phyloP scores from a whole-genome alignment of 768 basidiomycete genomes.

The Lenzites betulinus region DNA sequence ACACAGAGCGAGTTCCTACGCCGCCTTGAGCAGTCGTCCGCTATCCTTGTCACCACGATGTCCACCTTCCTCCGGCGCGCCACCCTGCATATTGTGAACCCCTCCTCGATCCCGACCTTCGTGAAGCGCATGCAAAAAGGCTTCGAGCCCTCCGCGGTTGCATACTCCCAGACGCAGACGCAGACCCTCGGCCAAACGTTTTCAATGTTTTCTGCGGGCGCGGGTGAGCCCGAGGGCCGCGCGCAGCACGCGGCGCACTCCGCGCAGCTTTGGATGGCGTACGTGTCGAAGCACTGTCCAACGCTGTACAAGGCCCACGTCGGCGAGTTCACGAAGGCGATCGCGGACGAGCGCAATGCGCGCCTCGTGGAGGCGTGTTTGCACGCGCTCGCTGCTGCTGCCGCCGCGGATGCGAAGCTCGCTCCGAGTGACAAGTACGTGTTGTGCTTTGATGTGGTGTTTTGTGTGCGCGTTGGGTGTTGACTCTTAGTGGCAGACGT shows the following conservation, averaged over 20 bases:
- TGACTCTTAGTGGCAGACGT: slow-evolving; percentile 46
- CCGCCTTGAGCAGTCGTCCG: slow-evolving; percentile 69
- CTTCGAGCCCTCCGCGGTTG: slow-evolving; percentile 19
- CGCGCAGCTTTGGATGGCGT: slow-evolving; percentile 55
- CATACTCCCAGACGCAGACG: slow-evolving; percentile 14
- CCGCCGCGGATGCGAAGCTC: slow-evolving; percentile 57
- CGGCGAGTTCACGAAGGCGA: slow-evolving; percentile 71
- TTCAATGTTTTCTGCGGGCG: slow-evolving; percentile 33
- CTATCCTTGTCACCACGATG: slow-evolving; percentile 68
- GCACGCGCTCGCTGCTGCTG: slow-evolving; percentile 74
- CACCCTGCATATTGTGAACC: slow-evolving; percentile 75
- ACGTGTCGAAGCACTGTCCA: slow-evolving; percentile 76
- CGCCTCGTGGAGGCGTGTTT: slow-evolving; percentile 64
- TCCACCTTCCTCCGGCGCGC: slow-evolving; percentile 66
- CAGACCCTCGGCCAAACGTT: slow-evolving; percentile 17
- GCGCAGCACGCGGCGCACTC: slow-evolving; percentile 43
- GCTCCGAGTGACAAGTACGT: slow-evolving; percentile 69
- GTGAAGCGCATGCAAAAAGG: slow-evolving; percentile 65
- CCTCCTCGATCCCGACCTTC: slow-evolving; percentile 81
- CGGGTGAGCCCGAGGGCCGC: slow-evolving; percentile 31
- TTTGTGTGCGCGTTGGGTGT: neutral
- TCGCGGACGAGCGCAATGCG: slow-evolving; percentile 62
- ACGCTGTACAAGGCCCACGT: slow-evolving; percentile 73
- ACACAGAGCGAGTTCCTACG: slow-evolving; percentile 74
- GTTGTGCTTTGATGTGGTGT: neutral